These are phyloP conservation scores for Linnemannia schmuckeri DNA, from an alignment of 192 early-diverging fungal species.

Conservation along the genomic window DNA sequence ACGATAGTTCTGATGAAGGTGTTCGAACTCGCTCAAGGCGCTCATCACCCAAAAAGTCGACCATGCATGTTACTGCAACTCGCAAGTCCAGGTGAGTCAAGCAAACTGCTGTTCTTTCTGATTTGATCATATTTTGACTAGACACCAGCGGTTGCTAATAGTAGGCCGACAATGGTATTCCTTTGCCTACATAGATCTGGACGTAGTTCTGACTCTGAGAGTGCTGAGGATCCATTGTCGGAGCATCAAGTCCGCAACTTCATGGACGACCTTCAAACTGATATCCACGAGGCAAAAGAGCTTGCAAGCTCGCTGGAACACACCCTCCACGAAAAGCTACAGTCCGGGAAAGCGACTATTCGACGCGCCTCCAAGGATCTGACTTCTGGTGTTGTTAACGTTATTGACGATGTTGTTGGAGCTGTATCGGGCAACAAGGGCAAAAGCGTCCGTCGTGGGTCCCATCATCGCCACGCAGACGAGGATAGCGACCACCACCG, in stretches of 20 bases:
- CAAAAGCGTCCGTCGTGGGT: not conserved
- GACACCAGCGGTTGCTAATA: not conserved
- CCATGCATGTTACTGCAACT: not conserved
- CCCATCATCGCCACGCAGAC: not conserved
- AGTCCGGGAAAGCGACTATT: not conserved
- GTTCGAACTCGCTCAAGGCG: slow-evolving; percentile 1
- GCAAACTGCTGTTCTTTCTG: not conserved
- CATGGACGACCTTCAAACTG: slow-evolving; percentile 27
- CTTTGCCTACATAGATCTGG: slow-evolving; percentile 6
- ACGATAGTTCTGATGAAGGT: slow-evolving; percentile 18
- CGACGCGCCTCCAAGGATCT: slow-evolving; percentile 10
- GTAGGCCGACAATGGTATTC: not conserved
- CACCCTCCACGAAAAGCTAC: slow-evolving; percentile 22
- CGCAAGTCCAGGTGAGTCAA: not conserved
- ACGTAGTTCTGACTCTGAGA: slow-evolving; percentile 16
- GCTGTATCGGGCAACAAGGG: not conserved
- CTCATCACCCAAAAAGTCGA: slow-evolving; percentile 22
- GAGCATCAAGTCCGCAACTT: slow-evolving; percentile 35
- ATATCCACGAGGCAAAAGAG: slow-evolving; percentile 22
- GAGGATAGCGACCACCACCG: not conserved
- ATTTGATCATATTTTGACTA: not conserved
- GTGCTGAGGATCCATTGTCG: slow-evolving; percentile 28
- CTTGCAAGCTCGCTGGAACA: slow-evolving; percentile 19
- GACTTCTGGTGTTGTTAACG: slow-evolving; percentile 4
- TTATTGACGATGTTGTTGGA: slow-evolving; percentile 2